Conservation (phyloP, 805 yeast species). For the Schizosaccharomyces japonicus region DNA sequence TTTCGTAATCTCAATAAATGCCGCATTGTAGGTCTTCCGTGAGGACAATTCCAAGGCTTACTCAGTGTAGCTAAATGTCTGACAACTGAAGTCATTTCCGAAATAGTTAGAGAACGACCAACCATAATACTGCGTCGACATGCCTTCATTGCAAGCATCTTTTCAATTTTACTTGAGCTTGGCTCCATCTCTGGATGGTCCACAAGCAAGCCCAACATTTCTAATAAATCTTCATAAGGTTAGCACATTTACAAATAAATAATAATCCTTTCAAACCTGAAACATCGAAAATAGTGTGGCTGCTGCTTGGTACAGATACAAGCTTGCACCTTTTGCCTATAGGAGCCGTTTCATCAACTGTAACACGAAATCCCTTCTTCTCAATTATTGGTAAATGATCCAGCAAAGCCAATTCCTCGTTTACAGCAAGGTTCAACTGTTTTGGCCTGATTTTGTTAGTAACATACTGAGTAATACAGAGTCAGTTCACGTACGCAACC, state of each 20-base stretch:
- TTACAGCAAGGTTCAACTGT: conserved; percentile 37
- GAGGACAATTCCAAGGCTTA: conserved; percentile 89
- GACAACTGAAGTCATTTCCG: conserved; percentile 48
- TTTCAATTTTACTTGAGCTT: conserved; percentile 48
- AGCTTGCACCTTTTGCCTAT: conserved; percentile 38
- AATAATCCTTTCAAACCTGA: conserved; percentile 7
- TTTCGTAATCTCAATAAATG: not conserved
- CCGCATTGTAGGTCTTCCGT: conserved; percentile 91
- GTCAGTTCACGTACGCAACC: too few species aligned
- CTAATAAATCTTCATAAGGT: conserved; percentile 34
- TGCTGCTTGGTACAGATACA: conserved; percentile 48
- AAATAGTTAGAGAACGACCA: conserved; percentile 39
- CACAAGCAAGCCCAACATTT: conserved; percentile 42
- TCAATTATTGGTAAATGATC: conserved; percentile 35
- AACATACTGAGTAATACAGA: conserved; percentile 4
- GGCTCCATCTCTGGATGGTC: conserved; percentile 25
- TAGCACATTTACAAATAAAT: not conserved
- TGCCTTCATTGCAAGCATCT: conserved; percentile 84
- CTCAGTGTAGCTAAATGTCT: conserved; percentile 43
- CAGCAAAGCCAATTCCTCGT: conserved; percentile 52
- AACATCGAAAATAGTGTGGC: conserved; percentile 37
- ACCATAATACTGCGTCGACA: conserved; percentile 88
- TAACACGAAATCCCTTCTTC: conserved; percentile 54
- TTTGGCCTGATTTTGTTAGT: conserved; percentile 20
- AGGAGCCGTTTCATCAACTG: conserved; percentile 23